Evolutionary conservation across 306 rosid genomes (phyloP), one percentile per base, ranked within the genome.

Genomic region (Hylodesmum podocarpum): DNA sequence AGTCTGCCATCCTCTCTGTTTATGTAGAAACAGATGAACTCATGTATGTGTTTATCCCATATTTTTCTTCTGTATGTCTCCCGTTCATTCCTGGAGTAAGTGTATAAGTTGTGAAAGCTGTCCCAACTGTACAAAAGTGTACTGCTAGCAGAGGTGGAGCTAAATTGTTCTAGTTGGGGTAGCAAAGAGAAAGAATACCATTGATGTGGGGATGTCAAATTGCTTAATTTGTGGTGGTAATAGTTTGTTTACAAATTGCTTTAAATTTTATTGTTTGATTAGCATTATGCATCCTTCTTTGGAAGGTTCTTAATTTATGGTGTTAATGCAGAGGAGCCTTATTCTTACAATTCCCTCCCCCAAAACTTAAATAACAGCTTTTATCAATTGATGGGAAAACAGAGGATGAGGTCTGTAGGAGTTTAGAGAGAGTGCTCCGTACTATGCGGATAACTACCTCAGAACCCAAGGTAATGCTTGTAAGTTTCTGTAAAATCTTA

Each of bases 391-490:
- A 95, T 82, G 99, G 99, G 3, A 95, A 92, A 84, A 91, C 97
- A 53, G 92, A 87, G 76, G 98, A 91, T 36, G 99, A 95, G 80
- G 94, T 95, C 37, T 84, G 72, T 64, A 88, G 90, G 86, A 92
- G 96, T 77, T 89, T 95, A 82, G 99, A 90, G 82, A 87, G 98
- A 90, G 99, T 92, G 82, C 85, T 92, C 73, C 96, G 90, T 73
- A 92, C 99, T 63, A 91, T 96, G 98, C 86, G 88, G 87, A 89
- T 78, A 80, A 90, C 97, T 37, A 88, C 89, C 22, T 88, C 98
- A 72, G 96, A 96, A 83, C 98, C 98, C 57, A 96, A 96, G 98
- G 98, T 96, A 87, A 66, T 65, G 44, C 75, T 76, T 80, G n/a
- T 75, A 34, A 25, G 2, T 44, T 63, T 67, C 62, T 70, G 16